A percentile compares a stretch with the other conserved stretches of the same genome.
Conservation (phyloP, 768 basidiomycete genomes). For the Agaricus blazei region DNA sequence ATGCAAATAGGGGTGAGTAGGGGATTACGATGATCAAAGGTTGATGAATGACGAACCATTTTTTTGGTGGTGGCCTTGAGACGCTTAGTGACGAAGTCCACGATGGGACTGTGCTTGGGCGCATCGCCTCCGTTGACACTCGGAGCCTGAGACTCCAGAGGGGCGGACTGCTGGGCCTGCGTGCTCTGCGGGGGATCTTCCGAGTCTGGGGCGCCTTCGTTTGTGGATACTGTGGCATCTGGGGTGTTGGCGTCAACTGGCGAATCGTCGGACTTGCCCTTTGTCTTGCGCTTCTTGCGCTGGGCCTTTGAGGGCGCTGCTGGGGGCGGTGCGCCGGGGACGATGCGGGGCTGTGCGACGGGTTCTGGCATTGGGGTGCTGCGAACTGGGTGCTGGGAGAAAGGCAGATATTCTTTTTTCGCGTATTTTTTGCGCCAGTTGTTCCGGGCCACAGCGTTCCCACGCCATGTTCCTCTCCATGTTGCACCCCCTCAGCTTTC, state of each 20-base stretch:
- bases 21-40: slow-evolving; percentile 1
- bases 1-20: slow-evolving; percentile 12
- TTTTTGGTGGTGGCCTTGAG: slow-evolving; percentile 78
- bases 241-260: slow-evolving; percentile 41
- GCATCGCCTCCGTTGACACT: slow-evolving; percentile 41
- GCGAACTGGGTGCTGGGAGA: background rate
- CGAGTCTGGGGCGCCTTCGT: slow-evolving; percentile 45
- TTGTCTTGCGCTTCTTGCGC: slow-evolving; percentile 64
- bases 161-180: slow-evolving; percentile 41
- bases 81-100: slow-evolving; percentile 77
- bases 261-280: slow-evolving; percentile 36
- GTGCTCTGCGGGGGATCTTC: slow-evolving; percentile 42
- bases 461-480: slow-evolving; percentile 4
- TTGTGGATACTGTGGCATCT: slow-evolving; percentile 38
- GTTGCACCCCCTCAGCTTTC: slow-evolving; percentile 51
- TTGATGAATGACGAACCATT: slow-evolving; percentile 48
- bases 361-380: slow-evolving; percentile 31
- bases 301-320: slow-evolving; percentile 54
- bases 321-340: slow-evolving; percentile 76
- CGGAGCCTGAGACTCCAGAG: slow-evolving; percentile 33
- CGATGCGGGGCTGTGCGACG: slow-evolving; percentile 41
- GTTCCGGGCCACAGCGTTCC: background rate
- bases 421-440: too few relatives aligned
- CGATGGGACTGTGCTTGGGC: slow-evolving; percentile 60
- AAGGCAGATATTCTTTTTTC: background rate